phyloP scores from a whole-genome alignment of 148 eudicot genomes.

The Rhododendron henanense region DNA sequence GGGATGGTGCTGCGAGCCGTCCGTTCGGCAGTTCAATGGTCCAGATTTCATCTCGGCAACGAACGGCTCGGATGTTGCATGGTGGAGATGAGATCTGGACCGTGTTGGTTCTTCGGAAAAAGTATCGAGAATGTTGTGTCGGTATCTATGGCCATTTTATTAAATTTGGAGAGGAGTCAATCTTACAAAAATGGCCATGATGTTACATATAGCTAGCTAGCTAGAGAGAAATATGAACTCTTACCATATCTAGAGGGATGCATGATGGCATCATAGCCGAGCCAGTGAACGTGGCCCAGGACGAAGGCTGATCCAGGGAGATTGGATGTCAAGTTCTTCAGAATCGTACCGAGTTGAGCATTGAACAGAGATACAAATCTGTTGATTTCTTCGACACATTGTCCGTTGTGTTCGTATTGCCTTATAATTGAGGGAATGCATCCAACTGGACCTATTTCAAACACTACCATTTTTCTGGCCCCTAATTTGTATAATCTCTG shows the following conservation, averaged over 20 bases:
- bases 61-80: no score
- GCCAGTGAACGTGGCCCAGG: slow-evolving; percentile 37
- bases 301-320: slow-evolving; percentile 43
- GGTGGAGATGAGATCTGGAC: no score
- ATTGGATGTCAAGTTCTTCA: slow-evolving; percentile 36
- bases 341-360: slow-evolving; percentile 30
- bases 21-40: no score
- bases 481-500: slow-evolving; percentile 14
- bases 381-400: slow-evolving; percentile 49
- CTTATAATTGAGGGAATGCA: slow-evolving; percentile 48
- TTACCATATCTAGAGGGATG: slow-evolving; percentile 55
- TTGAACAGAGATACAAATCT: slow-evolving; percentile 36
- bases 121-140: background rate
- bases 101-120: background rate
- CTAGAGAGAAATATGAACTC: background rate
- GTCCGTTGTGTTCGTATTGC: slow-evolving; percentile 19
- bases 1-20: no score
- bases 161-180: no score
- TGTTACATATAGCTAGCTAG: no score
- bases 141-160: background rate
- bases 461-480: slow-evolving; percentile 55
- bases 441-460: slow-evolving; percentile 60
- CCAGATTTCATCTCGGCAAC: no score
- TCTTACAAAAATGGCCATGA: no score
- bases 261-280: slow-evolving; percentile 49